Evolutionary conservation across 2,329 filamentous ascomycete species (phyloP), one percentile per base, ranked within the genome.

Genomic region (Ilyonectria mors-panacis): DNA sequence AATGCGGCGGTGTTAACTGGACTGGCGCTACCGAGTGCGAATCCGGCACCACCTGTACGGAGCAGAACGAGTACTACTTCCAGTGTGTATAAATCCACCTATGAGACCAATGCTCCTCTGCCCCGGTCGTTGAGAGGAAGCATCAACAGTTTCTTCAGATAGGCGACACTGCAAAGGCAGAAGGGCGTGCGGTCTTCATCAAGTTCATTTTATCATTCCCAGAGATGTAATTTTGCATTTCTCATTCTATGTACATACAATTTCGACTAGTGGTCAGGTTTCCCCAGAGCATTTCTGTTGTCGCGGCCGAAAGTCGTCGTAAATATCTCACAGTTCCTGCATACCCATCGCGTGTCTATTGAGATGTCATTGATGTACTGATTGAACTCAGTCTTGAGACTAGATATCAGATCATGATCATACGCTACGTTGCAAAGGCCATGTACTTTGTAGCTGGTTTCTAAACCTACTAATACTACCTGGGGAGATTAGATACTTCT

Each of bases 1-100:
- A 84, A 69, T 85, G 84, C 53, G 84, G 84, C 57, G 84, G 84
- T 30, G 77, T 72, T 17, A 78, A 77, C 47, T 85, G 77, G 77
- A 70, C 71, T 13, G 84, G 83, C 28, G 67, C 81, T 6, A 84
- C 82, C 1, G 82, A 80, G 75, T 85, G 84, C 63, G 73, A 59
- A 0, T 78, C 79, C 12, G 83, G 83, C 56, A 80, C 75, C 73
- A 76, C 71, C 45, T 85, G 84, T 73, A 74, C 76, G 55, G 69
- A 74, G 56, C 69, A 73, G 61, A 83, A 82, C 69, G 55, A 71
- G 8, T 84, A 75, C 62, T 84, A 84, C 77, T 81, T 69, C 33
- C 82, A 84, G 69, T 81, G 80, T 56, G 57, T 80, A 15, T 66
- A 54, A 39, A 42, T 51, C 9, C n/a, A 8, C 28, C n/a, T 2